Evolutionary conservation across 2,329 filamentous ascomycete species (phyloP), one percentile per base, ranked within the genome.

Genomic region (Drechslerella stenobrocha): DNA sequence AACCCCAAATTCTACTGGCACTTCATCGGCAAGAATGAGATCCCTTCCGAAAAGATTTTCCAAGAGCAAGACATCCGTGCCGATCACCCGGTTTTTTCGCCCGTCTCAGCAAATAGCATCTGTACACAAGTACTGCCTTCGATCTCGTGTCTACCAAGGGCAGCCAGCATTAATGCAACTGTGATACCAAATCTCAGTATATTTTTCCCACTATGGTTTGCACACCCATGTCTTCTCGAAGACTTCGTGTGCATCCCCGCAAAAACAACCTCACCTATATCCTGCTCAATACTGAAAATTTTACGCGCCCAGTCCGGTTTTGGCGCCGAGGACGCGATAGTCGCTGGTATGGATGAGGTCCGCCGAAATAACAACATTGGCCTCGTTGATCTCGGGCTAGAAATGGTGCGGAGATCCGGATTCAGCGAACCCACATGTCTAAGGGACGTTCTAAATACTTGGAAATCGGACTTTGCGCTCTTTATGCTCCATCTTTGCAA

Each of bases 271-370:
- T 74, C 72, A 37, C 48, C 47, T 0, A 73, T 75, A 24, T 75
- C 70, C 18, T 77, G 75, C 57, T 73, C 75, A 7, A 70, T 79
- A 7, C 60, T 79, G 28, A 73, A 74, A 18, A 70, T 78, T 24
- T 67, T 80, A 9, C 77, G 78, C 7, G 76, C 77, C 9, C 76
- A 79, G 57, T 73, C 72, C 40, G 77, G 77, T 2, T 79, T 79
- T 51, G 71, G 67, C 9, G 67, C 71, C 13, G 76, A 77, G 63
- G 72, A 73, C 0, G 60, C 71, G 15, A 74, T 74, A 2, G 76
- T 77, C 3, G 75, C 74, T 1, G 77, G 76, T 18, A 78, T 78
- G 75, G 75, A 77, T 46, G 77, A 78, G 65, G 72, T 76, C 22
- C 47, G 47, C 11, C 37, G 47, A 24, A 46, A 13, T 4, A 13